These are phyloP conservation scores for Eruca vesicaria DNA, from an alignment of 441 rosid genomes.

Conservation along the genomic window DNA sequence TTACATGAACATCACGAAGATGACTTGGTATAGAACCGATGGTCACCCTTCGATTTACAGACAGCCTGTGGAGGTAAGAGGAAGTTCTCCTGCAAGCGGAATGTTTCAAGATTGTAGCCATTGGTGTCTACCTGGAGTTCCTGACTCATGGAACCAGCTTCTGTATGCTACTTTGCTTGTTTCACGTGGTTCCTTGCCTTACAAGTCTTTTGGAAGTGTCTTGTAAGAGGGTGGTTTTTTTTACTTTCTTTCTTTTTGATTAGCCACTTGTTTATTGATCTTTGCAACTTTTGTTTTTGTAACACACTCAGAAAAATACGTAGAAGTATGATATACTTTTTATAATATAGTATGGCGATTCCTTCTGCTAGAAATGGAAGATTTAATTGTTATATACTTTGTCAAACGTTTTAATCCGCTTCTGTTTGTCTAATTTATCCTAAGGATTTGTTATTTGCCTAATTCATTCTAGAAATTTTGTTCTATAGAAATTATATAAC, in stretches of 20 bases:
- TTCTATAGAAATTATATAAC: not conserved
- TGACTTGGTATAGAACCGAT: slow-evolving; percentile 57
- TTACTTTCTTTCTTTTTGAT: not conserved
- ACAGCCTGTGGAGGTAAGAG: slow-evolving; percentile 21
- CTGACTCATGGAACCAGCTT: slow-evolving; percentile 40
- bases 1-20: slow-evolving; percentile 56
- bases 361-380: not conserved
- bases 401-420: not conserved
- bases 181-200: slow-evolving; percentile 26
- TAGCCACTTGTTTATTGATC: not conserved
- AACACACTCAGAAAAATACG: not conserved
- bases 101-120: slow-evolving; percentile 38
- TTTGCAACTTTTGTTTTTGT: not conserved
- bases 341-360: not conserved
- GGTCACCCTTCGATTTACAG: slow-evolving; percentile 52
- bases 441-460: not conserved
- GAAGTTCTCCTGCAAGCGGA: not conserved
- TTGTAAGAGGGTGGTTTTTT: not conserved
- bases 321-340: not conserved
- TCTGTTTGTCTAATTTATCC: not conserved
- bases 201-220: slow-evolving; percentile 18
- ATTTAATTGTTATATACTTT: not conserved
- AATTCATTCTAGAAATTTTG: not conserved
- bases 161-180: slow-evolving; percentile 31
- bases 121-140: slow-evolving; percentile 41